Conservation (phyloP, 1,139 yeast species). For the Lodderomyces orthopsilosis region DNA sequence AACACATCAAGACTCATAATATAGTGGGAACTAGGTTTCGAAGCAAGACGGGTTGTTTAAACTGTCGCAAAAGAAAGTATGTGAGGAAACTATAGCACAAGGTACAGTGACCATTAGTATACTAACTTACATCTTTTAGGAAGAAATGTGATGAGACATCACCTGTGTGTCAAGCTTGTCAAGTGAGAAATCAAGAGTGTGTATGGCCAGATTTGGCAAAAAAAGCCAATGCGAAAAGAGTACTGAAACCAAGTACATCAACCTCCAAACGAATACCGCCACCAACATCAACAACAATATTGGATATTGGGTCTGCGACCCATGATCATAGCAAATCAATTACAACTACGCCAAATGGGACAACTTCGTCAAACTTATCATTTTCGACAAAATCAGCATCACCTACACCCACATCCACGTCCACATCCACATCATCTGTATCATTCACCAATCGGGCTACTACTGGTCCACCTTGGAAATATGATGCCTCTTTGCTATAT, state of each 20-base stretch:
- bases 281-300: neutral
- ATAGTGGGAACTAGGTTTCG: constrained; percentile 14
- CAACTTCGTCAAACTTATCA: neutral
- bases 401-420: neutral
- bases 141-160: constrained; percentile 15
- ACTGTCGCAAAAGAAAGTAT: constrained; percentile 15
- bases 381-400: neutral
- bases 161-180: constrained; percentile 13
- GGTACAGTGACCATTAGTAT: no score
- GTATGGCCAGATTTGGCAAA: constrained; percentile 10
- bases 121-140: constrained; percentile 5
- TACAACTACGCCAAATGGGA: neutral
- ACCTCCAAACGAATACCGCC: neutral
- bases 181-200: constrained; percentile 11
- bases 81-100: constrained; percentile 7
- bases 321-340: neutral
- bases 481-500: neutral
- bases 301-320: neutral
- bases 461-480: neutral
- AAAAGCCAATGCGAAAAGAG: neutral
- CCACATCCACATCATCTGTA: neutral
- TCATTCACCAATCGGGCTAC: neutral
- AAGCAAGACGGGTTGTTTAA: constrained; percentile 14
- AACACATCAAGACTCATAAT: constrained; percentile 12
- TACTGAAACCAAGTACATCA: neutral